phyloP scores from a whole-genome alignment of 1,284 basidiomycete genomes.

The Exobasidium cylindrosporum region DNA sequence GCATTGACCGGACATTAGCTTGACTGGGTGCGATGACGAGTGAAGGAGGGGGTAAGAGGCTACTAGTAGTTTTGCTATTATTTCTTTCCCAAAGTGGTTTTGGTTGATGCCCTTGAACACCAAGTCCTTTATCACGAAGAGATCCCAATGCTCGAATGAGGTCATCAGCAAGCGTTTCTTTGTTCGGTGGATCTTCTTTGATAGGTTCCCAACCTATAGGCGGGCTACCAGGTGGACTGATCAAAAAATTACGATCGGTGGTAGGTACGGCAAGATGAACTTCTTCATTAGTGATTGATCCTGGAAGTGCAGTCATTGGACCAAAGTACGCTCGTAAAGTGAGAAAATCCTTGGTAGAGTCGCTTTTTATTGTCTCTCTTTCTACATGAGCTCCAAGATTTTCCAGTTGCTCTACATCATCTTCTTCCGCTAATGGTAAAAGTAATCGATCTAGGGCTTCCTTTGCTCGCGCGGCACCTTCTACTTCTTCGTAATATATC shows the following conservation, averaged over 20 bases:
- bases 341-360: not conserved
- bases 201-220: conserved; percentile 95
- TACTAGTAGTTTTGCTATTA: conserved; percentile 10
- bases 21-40: conserved; percentile 20
- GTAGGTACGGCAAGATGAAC: conserved; percentile 60
- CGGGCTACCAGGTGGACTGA: conserved; percentile 96
- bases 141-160: conserved; percentile 62
- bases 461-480: conserved; percentile 37
- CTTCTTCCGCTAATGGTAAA: conserved; percentile 38
- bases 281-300: not conserved
- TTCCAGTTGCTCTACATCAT: not conserved
- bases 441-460: conserved; percentile 37
- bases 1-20: conserved; percentile 8
- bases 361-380: not conserved
- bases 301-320: conserved; percentile 4
- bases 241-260: conserved; percentile 87
- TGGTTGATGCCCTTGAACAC: conserved; percentile 32
- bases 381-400: not conserved
- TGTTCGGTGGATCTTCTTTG: conserved; percentile 86
- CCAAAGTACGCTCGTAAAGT: conserved; percentile 20
- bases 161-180: conserved; percentile 80
- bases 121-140: conserved; percentile 36
- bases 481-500: conserved; percentile 35
- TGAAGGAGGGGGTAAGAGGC: conserved; percentile 1
- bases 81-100: conserved; percentile 14